These are phyloP conservation scores for Cryptococcus floricola DNA, from an alignment of 1,284 basidiomycete species.

Conservation along the genomic window DNA sequence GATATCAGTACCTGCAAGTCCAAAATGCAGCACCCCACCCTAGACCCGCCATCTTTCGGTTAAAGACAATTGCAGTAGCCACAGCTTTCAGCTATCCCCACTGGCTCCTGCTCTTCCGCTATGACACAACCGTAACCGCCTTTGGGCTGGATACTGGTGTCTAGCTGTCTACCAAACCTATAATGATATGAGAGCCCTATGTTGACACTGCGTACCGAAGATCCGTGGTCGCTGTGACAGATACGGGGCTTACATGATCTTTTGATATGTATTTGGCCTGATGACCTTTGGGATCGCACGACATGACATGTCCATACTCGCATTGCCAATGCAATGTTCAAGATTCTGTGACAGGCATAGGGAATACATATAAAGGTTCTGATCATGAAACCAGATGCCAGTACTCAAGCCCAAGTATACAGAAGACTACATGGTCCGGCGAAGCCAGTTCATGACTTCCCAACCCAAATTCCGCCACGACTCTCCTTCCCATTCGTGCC, in stretches of 20 bases:
- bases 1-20: neutral
- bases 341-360: too few relatives aligned
- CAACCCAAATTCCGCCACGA: constrained; percentile 17
- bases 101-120: constrained; percentile 2
- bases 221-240: constrained; percentile 46
- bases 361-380: too few relatives aligned
- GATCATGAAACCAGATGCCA: neutral
- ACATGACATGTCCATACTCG: too few relatives aligned
- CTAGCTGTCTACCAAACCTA: constrained; percentile 11
- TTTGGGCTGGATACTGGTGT: constrained; percentile 8
- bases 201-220: constrained; percentile 42
- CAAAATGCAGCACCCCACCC: neutral
- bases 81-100: constrained; percentile 1
- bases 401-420: neutral
- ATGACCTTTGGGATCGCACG: neutral
- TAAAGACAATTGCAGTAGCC: neutral
- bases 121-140: constrained; percentile 1
- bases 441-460: constrained; percentile 28
- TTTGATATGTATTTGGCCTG: neutral
- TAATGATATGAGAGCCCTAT: constrained; percentile 25
- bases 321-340: too few relatives aligned
- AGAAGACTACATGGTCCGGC: neutral
- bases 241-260: constrained; percentile 47
- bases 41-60: neutral
- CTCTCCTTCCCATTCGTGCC: constrained; percentile 13